A percentile compares a stretch with the other conserved stretches of the same genome.
Evolutionary conservation across 768 basidiomycete genomes (phyloP).

Genomic region (Coprinopsis marcescibilis): DNA sequence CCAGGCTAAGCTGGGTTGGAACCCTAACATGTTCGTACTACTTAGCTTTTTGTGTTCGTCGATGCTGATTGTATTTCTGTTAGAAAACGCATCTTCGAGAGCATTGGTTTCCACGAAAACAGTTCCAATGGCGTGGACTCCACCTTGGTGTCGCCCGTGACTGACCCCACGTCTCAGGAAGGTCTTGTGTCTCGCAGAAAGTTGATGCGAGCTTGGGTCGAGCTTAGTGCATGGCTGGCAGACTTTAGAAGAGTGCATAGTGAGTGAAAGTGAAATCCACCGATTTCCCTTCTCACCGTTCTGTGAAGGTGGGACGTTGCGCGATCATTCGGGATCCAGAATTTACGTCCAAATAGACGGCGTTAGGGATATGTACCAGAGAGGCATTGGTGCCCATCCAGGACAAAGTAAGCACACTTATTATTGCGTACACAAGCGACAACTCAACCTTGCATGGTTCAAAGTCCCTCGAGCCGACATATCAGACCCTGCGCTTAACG

Average conservation of each 20-base stretch:
- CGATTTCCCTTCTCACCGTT: neutral
- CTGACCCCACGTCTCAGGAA: constrained; percentile 37
- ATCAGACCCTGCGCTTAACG: constrained; percentile 31
- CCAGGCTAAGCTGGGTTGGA: constrained; percentile 64
- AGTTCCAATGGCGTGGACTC: constrained; percentile 32
- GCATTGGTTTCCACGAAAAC: constrained; percentile 38
- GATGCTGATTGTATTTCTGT: constrained; percentile 3
- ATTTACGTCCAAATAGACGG: constrained; percentile 49
- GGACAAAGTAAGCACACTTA: constrained; percentile 55
- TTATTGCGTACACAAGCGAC: neutral
- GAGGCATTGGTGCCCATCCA: constrained; percentile 68
- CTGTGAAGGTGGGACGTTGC: constrained; percentile 38
- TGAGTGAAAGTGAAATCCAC: constrained; percentile 19
- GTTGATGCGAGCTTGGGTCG: constrained; percentile 77
- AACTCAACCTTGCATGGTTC: constrained; percentile 7
- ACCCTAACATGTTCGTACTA: constrained; percentile 48
- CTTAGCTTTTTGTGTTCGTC: neutral
- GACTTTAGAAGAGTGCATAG: constrained; percentile 49
- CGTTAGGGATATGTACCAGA: constrained; percentile 67
- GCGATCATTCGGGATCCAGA: constrained; percentile 32
- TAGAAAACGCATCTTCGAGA: constrained; percentile 41
- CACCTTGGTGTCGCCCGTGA: constrained; percentile 49
- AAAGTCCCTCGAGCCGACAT: constrained; percentile 53
- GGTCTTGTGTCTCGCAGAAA: constrained; percentile 52
- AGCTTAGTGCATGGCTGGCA: constrained; percentile 59